A percentile compares a stretch with the other conserved stretches of the same genome.
phyloP scores from a whole-genome alignment of 257 asterid species.

The Nicotiana knightiana region DNA sequence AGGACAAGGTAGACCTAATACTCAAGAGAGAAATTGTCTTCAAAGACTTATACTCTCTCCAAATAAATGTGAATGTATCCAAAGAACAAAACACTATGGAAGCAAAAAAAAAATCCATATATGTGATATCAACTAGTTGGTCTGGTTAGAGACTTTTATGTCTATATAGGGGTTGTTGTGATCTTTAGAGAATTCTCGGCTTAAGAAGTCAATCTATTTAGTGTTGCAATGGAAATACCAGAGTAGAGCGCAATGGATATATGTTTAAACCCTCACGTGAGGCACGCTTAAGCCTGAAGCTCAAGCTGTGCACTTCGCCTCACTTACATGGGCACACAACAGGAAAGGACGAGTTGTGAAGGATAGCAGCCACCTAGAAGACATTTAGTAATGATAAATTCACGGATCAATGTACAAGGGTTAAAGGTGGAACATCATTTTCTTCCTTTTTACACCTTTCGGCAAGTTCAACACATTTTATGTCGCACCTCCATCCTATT shows the following conservation, averaged over 20 bases:
- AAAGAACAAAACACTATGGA: not conserved
- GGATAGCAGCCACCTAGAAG: not conserved
- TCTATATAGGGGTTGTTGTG: too few species aligned
- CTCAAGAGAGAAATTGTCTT: not conserved
- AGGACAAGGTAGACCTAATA: not conserved
- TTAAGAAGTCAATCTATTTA: too few species aligned
- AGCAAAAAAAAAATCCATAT: not conserved
- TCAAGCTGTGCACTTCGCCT: not conserved
- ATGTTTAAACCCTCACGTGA: not conserved
- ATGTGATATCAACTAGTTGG: not conserved
- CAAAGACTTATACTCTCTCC: not conserved
- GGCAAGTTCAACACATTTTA: not conserved
- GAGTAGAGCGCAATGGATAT: not conserved
- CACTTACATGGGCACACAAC: not conserved
- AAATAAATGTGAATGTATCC: not conserved
- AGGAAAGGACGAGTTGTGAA: not conserved
- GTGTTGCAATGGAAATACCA: not conserved
- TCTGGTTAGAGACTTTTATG: not conserved
- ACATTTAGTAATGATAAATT: too few species aligned
- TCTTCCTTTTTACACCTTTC: not conserved
- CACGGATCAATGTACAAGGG: not conserved
- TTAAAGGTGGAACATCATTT: not conserved
- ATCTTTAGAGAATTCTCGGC: too few species aligned
- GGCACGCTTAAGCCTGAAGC: not conserved
- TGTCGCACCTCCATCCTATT: not conserved